Evolutionary conservation across 495 filamentous ascomycete genomes (phyloP), one percentile per base, ranked within the genome.

Genomic region (Penicillium silybi): DNA sequence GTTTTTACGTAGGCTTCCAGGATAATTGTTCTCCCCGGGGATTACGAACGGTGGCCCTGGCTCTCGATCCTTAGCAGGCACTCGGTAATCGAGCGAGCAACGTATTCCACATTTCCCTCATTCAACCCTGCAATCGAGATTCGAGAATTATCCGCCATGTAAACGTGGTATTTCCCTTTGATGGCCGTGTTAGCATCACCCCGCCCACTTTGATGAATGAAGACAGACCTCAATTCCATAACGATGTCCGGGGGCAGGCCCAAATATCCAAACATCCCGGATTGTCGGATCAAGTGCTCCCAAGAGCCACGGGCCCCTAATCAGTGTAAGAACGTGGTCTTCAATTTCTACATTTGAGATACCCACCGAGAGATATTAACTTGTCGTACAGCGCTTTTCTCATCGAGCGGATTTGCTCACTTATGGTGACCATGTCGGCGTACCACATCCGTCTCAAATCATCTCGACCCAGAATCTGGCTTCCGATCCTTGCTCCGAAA

Each of bases 231-330:
- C 29, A 32, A 13, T 32, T 11, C 11, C 29, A 32, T 8, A 5
- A 70, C 69, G n/a, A 68, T 54, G 8, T 58, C 41, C 13, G 48
- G 52, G 3, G 54, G 56, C 15, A 71, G 48, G 8, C 70, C 68
- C 32, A 71, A 23, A n/a, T 70, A 70, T 5, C 68, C 67, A 56
- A 75, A 75, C 70, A 76, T 76, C 9, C 71, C 73, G 2, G 65
- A 70, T 46, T 70, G 67, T 11, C 50, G 52, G 17, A 67, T 56
- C 17, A 75, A 48, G 45, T 70, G 66, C 9, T 68, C 59, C 67
- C 72, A 75, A 3, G 58, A 54, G 7, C 73, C 69, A 15, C 67
- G 63, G 3, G 68, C 63, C 7, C 52, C 61, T 63, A 18, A 8
- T 22, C 15, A 18, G 27, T 61, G 18, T 18, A 35, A 29, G 1